Evolutionary conservation across 2,329 filamentous ascomycete species (phyloP), one percentile per base, ranked within the genome.

Genomic region (Exophiala viscosa): DNA sequence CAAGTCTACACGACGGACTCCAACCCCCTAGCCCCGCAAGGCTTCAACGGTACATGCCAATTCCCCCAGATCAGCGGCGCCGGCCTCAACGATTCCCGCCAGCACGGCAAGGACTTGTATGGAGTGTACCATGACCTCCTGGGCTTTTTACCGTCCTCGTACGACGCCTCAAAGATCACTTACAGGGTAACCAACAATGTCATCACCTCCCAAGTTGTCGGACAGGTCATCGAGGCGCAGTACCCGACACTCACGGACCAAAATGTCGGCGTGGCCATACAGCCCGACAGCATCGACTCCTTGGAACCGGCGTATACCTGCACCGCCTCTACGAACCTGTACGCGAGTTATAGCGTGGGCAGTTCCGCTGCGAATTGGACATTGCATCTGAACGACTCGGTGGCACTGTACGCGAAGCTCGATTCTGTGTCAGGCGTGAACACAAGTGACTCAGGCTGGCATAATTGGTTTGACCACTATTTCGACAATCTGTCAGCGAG

Each of bases 401-500:
- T 68, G 2, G 59, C 70, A 0, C 72, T 93, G 0, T 88, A 81
- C 64, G 63, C 68, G 5, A 69, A 67, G 0, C 78, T 93, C 0
- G 88, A 93, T 63, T 66, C 72, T 38, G 78, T 92, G 41, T 88
- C 86, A 0, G 86, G 85, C 28, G 79, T 93, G 1, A 65, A 77
- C 0, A 56, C 74, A 0, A 69, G 68, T 32, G 50, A 52, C 54
- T 64, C 66, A 0, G 84, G 76, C 3, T 93, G 88, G 74, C 87
- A 92, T 45, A 52, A 52, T 28, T 63, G 62, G 59, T 85, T 87
- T 62, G 89, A 93, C 65, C 88, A 90, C 68, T 93, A 93, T 72
- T 93, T 85, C 63, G 89, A 93, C 67, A 93, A 90, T 64, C 77
- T 93, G 1, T 90, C 87, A 0, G 85, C 88, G 0, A 79, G 88